Conservation (phyloP, 192 early-diverging fungal genomes). For the Entophlyctis luteolus region DNA sequence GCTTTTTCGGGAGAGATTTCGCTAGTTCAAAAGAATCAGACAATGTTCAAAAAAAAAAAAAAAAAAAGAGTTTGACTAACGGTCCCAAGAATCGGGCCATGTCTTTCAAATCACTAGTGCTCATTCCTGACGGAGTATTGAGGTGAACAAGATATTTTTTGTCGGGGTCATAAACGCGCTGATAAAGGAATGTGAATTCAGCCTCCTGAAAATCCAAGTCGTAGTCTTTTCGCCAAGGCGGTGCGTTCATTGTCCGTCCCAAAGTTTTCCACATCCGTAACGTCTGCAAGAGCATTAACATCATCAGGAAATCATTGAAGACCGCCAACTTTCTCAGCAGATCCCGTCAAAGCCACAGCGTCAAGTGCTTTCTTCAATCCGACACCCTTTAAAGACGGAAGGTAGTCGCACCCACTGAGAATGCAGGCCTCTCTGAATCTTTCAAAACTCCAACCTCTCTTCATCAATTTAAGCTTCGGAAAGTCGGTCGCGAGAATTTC, state of each 20-base stretch:
- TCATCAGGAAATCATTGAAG: not conserved
- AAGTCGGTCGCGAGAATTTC: slow-evolving; percentile 62
- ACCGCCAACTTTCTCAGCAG: slow-evolving; percentile 19
- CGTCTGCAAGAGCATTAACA: slow-evolving; percentile 1
- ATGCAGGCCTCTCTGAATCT: slow-evolving; percentile 89
- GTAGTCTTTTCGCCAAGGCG: slow-evolving; percentile 64
- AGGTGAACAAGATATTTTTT: slow-evolving; percentile 53
- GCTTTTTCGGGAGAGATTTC: not conserved
- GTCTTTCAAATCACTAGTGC: not conserved
- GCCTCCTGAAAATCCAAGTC: slow-evolving; percentile 65
- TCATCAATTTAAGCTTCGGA: slow-evolving; percentile 32
- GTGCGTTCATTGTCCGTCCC: slow-evolving; percentile 45
- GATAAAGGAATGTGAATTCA: slow-evolving; percentile 83
- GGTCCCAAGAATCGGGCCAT: slow-evolving; percentile 7
- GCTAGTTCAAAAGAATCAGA: not conserved
- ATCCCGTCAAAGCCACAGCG: not conserved
- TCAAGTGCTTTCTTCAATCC: slow-evolving; percentile 75
- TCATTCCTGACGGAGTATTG: slow-evolving; percentile 12
- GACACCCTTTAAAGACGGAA: slow-evolving; percentile 75
- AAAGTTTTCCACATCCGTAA: slow-evolving; percentile 43
- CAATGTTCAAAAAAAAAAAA: not conserved
- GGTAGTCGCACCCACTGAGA: slow-evolving; percentile 96
- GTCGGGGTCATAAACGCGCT: slow-evolving; percentile 79
- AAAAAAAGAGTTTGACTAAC: not conserved
- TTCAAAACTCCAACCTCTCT: slow-evolving; percentile 50